Conservation (phyloP, 176 grass and related monocot species). For the Elymus sibiricus region DNA sequence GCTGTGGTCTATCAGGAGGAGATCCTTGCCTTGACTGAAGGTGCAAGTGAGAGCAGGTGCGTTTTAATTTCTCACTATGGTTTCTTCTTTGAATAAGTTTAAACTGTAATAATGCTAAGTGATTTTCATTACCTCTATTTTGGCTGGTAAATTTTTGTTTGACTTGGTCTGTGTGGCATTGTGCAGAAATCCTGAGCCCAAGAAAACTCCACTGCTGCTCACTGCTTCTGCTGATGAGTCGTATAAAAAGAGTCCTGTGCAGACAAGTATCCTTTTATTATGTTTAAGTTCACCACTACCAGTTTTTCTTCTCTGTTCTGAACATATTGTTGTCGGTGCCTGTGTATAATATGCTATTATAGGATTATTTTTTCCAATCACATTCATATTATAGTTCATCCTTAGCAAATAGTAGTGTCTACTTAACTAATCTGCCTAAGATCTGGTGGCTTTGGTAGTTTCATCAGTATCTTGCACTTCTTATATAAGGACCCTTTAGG, state of each 20-base stretch:
- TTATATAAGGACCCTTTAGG: neutral
- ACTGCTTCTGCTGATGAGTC: conserved; percentile 51
- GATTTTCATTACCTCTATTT: conserved; percentile 10
- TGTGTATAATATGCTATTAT: conserved; percentile 12
- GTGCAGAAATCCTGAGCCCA: conserved; percentile 57
- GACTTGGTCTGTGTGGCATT: conserved; percentile 4
- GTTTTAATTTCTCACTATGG: neutral
- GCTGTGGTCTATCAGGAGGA: conserved; percentile 56
- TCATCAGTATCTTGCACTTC: neutral
- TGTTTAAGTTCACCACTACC: conserved; percentile 1
- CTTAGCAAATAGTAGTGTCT: neutral
- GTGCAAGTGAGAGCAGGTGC: conserved; percentile 58
- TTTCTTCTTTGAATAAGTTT: conserved; percentile 9
- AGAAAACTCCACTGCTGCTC: conserved; percentile 64
- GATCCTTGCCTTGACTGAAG: conserved; percentile 71
- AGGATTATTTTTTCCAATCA: neutral
- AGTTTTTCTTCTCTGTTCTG: neutral
- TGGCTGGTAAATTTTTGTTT: conserved; percentile 10
- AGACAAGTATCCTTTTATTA: conserved; percentile 50
- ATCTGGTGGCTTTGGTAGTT: neutral
- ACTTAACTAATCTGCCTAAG: neutral
- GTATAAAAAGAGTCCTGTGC: conserved; percentile 53
- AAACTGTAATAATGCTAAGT: neutral
- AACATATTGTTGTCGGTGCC: neutral
- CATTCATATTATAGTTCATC: neutral